Base-by-base conservation (phyloP, 805 yeast species). In the Wickerhamomyces xylosicus region DNA sequence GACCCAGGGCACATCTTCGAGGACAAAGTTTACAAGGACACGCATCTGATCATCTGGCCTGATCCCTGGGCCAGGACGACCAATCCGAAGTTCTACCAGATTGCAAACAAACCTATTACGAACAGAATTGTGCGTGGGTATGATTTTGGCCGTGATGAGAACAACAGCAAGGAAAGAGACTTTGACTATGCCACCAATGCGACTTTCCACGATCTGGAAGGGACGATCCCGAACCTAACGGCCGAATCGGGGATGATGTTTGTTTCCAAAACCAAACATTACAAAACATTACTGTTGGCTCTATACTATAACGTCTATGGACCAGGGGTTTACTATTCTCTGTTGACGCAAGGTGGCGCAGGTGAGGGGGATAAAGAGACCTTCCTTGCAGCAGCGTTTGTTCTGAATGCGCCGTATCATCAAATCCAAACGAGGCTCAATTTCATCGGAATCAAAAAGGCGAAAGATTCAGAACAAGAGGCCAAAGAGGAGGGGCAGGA, bases 301-400 rank as follows among this genome's bases (percentile, higher is more conserved):
- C 59, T 74, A 31, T 78, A 76, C 56, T 78, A 78, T 53, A 77
- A 78, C 49, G 57, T 75, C 2, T 62, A 56, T 52, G 85, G 85
- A 0, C 84, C 84, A 2, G 55, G 67, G 16, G 67, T 64, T 47
- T 78, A 71, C 53, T 78, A 78, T 50, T 79, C 83, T 3, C 55
- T 78, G 33, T 63, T 78, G 47, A 66, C 82, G 0, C 85, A 78
- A 52, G 84, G 84, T 2, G 66, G 76, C 18, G 81, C 83, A 0
- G 85, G 85, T n/a, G 80, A 78, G 58, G 85, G 85, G 33, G 85
- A 78, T 49, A 78, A 78, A 50, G 85, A 78, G 47, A 75, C 85
- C 0, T 78, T 77, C 47, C 72, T 73, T 29, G 73, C 79, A 2
- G 82, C 84, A 2, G 79, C 82, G 2, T 62, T 66, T 17, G 81